Evolutionary conservation across 768 basidiomycete species (phyloP).

Genomic region (Fomitopsis pulvina): DNA sequence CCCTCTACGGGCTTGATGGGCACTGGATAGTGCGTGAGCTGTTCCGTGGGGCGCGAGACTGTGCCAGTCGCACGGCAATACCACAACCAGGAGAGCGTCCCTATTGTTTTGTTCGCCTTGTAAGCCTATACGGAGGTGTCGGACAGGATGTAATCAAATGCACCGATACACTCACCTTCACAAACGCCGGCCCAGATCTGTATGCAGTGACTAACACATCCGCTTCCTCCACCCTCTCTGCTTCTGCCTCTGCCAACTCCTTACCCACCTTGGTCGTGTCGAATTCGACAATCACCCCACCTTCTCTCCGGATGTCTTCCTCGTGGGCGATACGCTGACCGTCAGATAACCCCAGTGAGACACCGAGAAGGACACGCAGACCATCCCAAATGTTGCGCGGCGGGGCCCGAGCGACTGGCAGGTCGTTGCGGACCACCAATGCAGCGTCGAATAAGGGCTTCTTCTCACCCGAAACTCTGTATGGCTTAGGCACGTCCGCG

Average conservation of each 20-base stretch:
- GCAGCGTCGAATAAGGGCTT: conserved; percentile 30
- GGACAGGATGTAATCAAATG: background rate
- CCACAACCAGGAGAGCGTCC: conserved; percentile 79
- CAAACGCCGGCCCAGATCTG: conserved; percentile 63
- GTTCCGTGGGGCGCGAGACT: conserved; percentile 58
- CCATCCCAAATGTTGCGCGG: conserved; percentile 47
- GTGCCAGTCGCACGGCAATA: conserved; percentile 62
- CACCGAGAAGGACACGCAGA: conserved; percentile 54
- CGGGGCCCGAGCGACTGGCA: conserved; percentile 11
- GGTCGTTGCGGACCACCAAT: conserved; percentile 15
- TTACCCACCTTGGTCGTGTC: conserved; percentile 10
- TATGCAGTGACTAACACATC: conserved; percentile 72
- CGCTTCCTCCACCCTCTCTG: conserved; percentile 38
- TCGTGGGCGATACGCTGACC: conserved; percentile 50
- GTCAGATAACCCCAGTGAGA: conserved; percentile 46
- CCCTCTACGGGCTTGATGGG: conserved; percentile 54
- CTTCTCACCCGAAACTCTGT: conserved; percentile 26
- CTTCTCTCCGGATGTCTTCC: conserved; percentile 51
- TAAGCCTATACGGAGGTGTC: conserved; percentile 46
- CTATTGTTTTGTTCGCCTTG: conserved; percentile 52
- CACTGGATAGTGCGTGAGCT: conserved; percentile 80
- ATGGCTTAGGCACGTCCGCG: conserved; percentile 22
- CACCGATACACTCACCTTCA: conserved; percentile 38
- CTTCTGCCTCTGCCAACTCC: conserved; percentile 31
- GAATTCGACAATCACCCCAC: conserved; percentile 41